A percentile compares a stretch with the other conserved stretches of the same genome.
Evolutionary conservation across 768 basidiomycete species (phyloP).

Genomic region (Trametopsis cervina): DNA sequence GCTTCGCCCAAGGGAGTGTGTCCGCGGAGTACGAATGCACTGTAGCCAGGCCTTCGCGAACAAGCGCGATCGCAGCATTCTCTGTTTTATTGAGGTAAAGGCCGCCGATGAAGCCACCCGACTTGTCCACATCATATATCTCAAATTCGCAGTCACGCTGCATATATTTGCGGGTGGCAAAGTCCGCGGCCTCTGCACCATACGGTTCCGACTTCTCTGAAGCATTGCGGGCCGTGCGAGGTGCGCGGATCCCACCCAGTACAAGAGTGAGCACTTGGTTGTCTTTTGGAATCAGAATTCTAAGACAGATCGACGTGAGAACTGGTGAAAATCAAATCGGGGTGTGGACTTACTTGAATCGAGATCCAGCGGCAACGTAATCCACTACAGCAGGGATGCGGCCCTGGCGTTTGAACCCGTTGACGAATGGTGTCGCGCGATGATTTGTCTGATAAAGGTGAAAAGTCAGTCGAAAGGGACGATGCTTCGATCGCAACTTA

Average conservation of each 20-base stretch:
- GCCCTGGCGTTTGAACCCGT: conserved; percentile 86
- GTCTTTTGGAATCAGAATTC: conserved; percentile 82
- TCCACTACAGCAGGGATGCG: conserved; percentile 83
- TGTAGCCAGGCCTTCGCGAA: conserved; percentile 80
- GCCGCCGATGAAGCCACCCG: conserved; percentile 90
- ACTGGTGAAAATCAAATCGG: background rate
- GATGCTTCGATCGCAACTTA: conserved; percentile 23
- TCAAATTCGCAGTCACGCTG: conserved; percentile 95
- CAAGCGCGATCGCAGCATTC: conserved; percentile 80
- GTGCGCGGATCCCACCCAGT: conserved; percentile 85
- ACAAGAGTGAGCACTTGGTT: conserved; percentile 93
- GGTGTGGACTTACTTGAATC: conserved; percentile 69
- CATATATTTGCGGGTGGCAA: conserved; percentile 74
- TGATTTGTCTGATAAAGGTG: conserved; percentile 39
- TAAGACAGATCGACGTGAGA: conserved; percentile 20
- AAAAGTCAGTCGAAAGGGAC: background rate
- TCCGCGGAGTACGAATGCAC: conserved; percentile 90
- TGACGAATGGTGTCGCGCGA: conserved; percentile 83
- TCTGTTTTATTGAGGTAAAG: conserved; percentile 81
- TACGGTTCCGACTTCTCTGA: conserved; percentile 88
- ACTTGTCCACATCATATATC: conserved; percentile 86
- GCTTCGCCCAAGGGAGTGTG: conserved; percentile 67
- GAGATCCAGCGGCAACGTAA: conserved; percentile 88
- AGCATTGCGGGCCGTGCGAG: conserved; percentile 72
- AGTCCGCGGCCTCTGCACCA: conserved; percentile 78